Base-by-base conservation (phyloP, 345 rosid genomes). In the Atalantia buxifolia region DNA sequence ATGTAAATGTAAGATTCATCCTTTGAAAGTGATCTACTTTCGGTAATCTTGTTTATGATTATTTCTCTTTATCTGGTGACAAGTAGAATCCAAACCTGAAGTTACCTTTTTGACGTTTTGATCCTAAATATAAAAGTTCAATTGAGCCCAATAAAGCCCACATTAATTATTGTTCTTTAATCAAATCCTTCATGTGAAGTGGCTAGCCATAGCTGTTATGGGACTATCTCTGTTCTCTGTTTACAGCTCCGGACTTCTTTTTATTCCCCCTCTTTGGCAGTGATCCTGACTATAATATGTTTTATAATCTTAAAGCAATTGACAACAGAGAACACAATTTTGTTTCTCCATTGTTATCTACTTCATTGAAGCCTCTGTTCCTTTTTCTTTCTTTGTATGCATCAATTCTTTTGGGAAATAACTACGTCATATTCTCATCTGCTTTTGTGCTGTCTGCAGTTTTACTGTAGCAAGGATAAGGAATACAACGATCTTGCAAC, bases 401-500 rank as follows among this genome's bases (percentile, higher is more conserved):
- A 22, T 2, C 56, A 36, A 8, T 73, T 45, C 57, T 21, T 63
- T 65, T 21, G 35, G 13, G 7, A 1, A 63, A 72, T 77, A 71
- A 76, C 72, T 50, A 76, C 40, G 2, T 38, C 2, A 27, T 63
- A 55, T 79, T 77, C 35, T 77, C 28, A 38, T 71, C 60, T 48
- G n/a, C 53, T 80, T 81, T 77, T 33, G 13, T 80, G 56, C 67
- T 48, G 30, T 77, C 24, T 65, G 79, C 91, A 96, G 98, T 96
- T 96, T 82, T 96, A 88, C 83, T 96, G 99, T 87, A 85, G 95
- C 79, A 89, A 88, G 61, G 86, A 85, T 35, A 91, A 86, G 14
- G 98, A 94, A 77, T 96, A 96, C 87, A 96, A 94, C 79, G 99
- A 94, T 84, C 99, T 96, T 71, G 99, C 97, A 16, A 96, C 99